Evolutionary conservation across 495 filamentous ascomycete species (phyloP).

Genomic region (Beverwykella pulmonaria): DNA sequence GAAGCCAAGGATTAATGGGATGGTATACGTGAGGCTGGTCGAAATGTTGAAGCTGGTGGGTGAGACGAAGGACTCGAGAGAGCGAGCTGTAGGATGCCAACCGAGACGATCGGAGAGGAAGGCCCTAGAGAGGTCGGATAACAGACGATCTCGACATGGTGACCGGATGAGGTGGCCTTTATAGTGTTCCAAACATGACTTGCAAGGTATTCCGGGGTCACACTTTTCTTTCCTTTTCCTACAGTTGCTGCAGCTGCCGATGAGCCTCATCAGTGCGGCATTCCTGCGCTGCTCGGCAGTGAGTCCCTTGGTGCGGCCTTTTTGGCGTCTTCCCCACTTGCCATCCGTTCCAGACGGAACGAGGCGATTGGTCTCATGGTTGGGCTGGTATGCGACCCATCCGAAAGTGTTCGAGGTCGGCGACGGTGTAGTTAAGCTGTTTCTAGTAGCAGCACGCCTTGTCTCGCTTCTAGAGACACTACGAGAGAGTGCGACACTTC

Average conservation of each 20-base stretch:
- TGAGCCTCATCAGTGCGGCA: constrained; percentile 35
- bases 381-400: constrained; percentile 36
- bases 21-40: constrained; percentile 13
- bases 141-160: constrained; percentile 33
- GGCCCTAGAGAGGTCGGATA: constrained; percentile 22
- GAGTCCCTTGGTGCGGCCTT: constrained; percentile 27
- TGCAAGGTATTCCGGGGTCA: constrained; percentile 39
- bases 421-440: constrained; percentile 25
- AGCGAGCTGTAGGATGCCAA: constrained; percentile 35
- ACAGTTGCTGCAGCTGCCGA: constrained; percentile 33
- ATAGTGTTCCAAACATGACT: constrained; percentile 38
- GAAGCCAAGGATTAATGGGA: constrained; percentile 37
- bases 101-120: constrained; percentile 36
- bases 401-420: constrained; percentile 26
- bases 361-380: constrained; percentile 18
- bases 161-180: constrained; percentile 31
- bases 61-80: constrained; percentile 30
- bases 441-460: constrained; percentile 1
- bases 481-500: constrained; percentile 2
- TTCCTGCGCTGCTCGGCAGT: constrained; percentile 31
- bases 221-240: constrained; percentile 35
- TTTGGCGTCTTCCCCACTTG: constrained; percentile 19
- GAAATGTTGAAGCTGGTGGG: not conserved
- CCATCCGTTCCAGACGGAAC: constrained; percentile 26
- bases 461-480: constrained; percentile 12